phyloP scores from a whole-genome alignment of 768 basidiomycete genomes.

The Macrolepiota albuminosa region DNA sequence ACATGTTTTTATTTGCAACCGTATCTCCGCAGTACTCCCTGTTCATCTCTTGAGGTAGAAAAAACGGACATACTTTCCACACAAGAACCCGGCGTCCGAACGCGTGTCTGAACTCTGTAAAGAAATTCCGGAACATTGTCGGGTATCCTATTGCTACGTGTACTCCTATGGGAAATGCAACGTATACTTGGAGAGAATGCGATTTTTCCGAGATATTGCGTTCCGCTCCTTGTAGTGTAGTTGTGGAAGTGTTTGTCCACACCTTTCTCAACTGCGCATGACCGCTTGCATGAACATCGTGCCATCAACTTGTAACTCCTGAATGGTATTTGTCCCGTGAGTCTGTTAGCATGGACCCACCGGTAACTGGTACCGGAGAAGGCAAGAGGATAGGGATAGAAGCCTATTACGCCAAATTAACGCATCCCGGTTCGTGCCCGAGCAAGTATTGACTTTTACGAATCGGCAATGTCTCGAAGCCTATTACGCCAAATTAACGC shows the following conservation, averaged over 20 bases:
- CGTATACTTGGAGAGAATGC: background rate
- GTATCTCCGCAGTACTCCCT: constrained; percentile 3
- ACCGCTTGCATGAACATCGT: background rate
- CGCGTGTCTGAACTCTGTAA: background rate
- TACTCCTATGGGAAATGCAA: background rate
- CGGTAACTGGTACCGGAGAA: background rate
- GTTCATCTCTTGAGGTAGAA: background rate
- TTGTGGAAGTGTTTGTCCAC: too few species aligned
- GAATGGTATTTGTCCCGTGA: background rate
- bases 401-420: background rate
- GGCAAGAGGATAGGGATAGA: background rate
- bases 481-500: background rate
- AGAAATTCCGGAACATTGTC: constrained; percentile 3
- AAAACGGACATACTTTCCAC: background rate
- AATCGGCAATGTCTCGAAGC: too few species aligned
- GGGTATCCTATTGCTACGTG: background rate
- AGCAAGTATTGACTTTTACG: background rate
- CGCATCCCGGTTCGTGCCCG: background rate
- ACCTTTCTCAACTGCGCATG: background rate
- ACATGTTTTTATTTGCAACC: constrained; percentile 2
- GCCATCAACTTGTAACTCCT: background rate
- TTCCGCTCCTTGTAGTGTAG: background rate
- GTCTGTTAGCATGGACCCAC: background rate
- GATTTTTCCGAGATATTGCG: background rate
- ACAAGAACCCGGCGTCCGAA: background rate